Base-by-base conservation (phyloP, 805 yeast species). In the Zygoascus biomembranicola region DNA sequence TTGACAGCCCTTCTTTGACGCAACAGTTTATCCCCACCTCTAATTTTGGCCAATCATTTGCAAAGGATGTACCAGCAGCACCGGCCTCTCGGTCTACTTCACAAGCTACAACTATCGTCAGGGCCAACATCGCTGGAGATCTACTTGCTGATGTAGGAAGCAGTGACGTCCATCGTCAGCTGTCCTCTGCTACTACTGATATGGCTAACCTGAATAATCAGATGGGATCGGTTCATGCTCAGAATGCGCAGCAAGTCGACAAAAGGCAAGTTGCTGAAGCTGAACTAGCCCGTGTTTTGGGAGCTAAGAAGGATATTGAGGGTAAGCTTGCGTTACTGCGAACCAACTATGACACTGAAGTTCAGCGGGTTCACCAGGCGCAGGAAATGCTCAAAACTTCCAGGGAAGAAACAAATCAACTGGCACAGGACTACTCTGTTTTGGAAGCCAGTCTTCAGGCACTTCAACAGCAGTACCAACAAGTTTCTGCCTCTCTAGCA, bases 181-280 rank as follows among this genome's bases (percentile, higher is more conserved):
- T 89, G 49, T 81, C 95, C 1, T 79, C 80, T 55, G 92, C 96
- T 3, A 81, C 94, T 6, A 79, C 90, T 8, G 96, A 88, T 61
- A 78, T 89, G 66, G 96, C 95, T 14, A 88, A 90, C 61, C 75
- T 87, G 43, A 85, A 95, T 0, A 87, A 84, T 61, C 96, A 90
- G 71, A 84, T 88, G 58, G 81, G 81, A 58, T 85, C 96, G 0
- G 73, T 92, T 58, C 78, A 90, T 1, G 70, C 77, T 20, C 96
- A 90, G 68, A 87, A 95, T 1, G 74, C 86, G 0, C 77, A 76
- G 14, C 75, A 86, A 32, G 83, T 83, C 55, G 85, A 80, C 20
- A 86, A 86, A 69, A 83, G 88, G 57, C 72, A 78, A 18, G 78
- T 82, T 56, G 89, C 96, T 0, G 89, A 84, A 63, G 81, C 78